Percentiles rank a stretch among this genome's conserved stretches.
Evolutionary conservation across 2,329 filamentous ascomycete genomes (phyloP).

Genomic region (Cryphonectria nitschkei): DNA sequence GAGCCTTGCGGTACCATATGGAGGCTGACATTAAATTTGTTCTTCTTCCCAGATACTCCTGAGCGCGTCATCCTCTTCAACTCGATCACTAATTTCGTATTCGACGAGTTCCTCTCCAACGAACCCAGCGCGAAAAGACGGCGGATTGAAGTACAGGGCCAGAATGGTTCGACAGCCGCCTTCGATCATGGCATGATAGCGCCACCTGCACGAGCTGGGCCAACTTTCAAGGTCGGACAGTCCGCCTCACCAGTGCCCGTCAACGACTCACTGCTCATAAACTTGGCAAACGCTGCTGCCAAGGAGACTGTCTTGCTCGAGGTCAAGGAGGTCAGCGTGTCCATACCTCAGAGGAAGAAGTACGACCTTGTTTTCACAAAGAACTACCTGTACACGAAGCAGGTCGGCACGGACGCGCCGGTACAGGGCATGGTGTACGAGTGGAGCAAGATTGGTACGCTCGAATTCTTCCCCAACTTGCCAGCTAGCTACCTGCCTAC

Average conservation of each 20-base stretch:
- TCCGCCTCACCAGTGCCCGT: constrained; percentile 10
- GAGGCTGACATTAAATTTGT: not conserved
- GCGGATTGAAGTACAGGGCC: constrained; percentile 20
- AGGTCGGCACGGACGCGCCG: constrained; percentile 54
- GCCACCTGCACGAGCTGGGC: constrained; percentile 9
- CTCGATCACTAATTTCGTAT: constrained; percentile 36
- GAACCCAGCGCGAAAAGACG: constrained; percentile 28
- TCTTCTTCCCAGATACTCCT: constrained; percentile 50
- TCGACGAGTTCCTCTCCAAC: constrained; percentile 19
- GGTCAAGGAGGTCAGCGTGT: constrained; percentile 69
- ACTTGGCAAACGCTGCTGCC: constrained; percentile 41
- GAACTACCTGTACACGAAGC: constrained; percentile 61
- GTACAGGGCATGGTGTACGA: constrained; percentile 59
- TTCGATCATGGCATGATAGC: constrained; percentile 19
- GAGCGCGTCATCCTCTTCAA: constrained; percentile 58
- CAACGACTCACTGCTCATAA: constrained; percentile 28
- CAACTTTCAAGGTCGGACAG: constrained; percentile 13
- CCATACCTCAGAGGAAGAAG: constrained; percentile 70
- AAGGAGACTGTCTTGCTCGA: constrained; percentile 59
- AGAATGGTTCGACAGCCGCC: constrained; percentile 22
- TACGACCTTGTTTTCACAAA: constrained; percentile 66
- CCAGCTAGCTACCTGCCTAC: too few relatives aligned
- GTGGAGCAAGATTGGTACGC: constrained; percentile 65
- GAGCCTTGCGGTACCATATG: not conserved
- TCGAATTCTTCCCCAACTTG: not conserved